Evolutionary conservation across 2,329 filamentous ascomycete genomes (phyloP).

Genomic region (Verticillium isaacii): DNA sequence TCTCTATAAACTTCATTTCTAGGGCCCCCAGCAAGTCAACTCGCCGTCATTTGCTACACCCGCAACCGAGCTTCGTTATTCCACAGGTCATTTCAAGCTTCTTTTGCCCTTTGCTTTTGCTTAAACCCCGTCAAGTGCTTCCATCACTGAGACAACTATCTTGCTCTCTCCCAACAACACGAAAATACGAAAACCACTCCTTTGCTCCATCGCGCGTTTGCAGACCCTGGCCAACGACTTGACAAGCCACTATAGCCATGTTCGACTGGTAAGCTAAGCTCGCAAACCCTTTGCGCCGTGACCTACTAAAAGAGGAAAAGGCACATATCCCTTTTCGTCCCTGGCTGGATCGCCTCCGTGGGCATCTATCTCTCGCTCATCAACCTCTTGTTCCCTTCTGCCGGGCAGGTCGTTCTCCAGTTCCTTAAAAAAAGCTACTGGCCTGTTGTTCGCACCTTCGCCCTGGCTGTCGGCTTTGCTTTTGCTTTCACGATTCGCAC

Average conservation of each 20-base stretch:
- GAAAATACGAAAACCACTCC: not conserved
- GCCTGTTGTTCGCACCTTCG: not conserved
- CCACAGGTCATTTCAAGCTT: no score
- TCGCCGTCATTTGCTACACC: no score
- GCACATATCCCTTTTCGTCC: not conserved
- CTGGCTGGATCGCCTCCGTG: not conserved
- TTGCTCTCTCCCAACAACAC: no score
- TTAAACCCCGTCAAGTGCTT: no score
- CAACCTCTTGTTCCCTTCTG: not conserved
- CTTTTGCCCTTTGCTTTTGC: no score
- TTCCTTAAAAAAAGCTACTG: not conserved
- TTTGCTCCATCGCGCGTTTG: not conserved
- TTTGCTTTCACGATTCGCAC: not conserved
- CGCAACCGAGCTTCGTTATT: no score
- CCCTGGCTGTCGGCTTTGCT: not conserved
- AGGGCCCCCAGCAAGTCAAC: no score
- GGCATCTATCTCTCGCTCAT: not conserved
- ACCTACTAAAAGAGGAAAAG: not conserved
- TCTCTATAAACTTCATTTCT: no score
- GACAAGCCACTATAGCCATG: not conserved
- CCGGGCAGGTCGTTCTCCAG: not conserved
- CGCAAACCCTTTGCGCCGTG: not conserved
- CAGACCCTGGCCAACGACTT: not conserved
- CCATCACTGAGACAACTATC: no score
- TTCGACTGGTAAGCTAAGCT: not conserved